A percentile compares a stretch with the other conserved stretches of the same genome.
Evolutionary conservation across 1,284 basidiomycete genomes (phyloP).

Genomic region (Kalmanozyma brasiliensis): DNA sequence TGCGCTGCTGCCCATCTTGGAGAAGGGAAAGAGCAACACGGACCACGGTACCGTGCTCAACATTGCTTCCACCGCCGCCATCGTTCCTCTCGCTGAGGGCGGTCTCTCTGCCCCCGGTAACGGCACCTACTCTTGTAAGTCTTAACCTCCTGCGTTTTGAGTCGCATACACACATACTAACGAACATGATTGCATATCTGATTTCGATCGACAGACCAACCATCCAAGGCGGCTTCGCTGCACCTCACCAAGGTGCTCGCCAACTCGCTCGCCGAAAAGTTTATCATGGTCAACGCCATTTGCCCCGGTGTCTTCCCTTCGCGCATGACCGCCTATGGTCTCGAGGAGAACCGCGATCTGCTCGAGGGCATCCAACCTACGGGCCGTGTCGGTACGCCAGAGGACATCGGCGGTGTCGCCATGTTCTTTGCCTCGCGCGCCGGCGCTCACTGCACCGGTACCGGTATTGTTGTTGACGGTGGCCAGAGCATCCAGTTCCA

Average conservation of each 20-base stretch:
- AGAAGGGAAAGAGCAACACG: slow-evolving; percentile 57
- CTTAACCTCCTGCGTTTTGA: neutral
- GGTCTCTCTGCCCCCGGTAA: slow-evolving; percentile 73
- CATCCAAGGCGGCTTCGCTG: slow-evolving; percentile 80
- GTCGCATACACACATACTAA: slow-evolving; percentile 3
- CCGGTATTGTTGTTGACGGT: slow-evolving; percentile 77
- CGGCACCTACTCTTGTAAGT: slow-evolving; percentile 84
- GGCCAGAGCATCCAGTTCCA: slow-evolving; percentile 70
- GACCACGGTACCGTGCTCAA: slow-evolving; percentile 77
- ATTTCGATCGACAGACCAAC: slow-evolving; percentile 57
- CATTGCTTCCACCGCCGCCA: slow-evolving; percentile 79
- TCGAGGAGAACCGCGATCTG: slow-evolving; percentile 71
- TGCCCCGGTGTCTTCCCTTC: slow-evolving; percentile 82
- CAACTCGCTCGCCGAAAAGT: slow-evolving; percentile 74
- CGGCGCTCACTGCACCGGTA: slow-evolving; percentile 78
- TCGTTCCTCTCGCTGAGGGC: slow-evolving; percentile 72
- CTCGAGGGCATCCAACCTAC: slow-evolving; percentile 63
- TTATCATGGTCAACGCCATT: slow-evolving; percentile 79
- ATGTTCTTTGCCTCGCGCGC: slow-evolving; percentile 80
- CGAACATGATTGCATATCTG: neutral
- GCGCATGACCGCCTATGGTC: slow-evolving; percentile 84
- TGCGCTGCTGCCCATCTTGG: slow-evolving; percentile 61
- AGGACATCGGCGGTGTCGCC: slow-evolving; percentile 80
- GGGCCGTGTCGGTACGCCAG: slow-evolving; percentile 74
- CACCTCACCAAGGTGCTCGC: slow-evolving; percentile 82